These are phyloP conservation scores for Reutealis trisperma DNA, from an alignment of 345 rosid genomes.

Conservation along the genomic window DNA sequence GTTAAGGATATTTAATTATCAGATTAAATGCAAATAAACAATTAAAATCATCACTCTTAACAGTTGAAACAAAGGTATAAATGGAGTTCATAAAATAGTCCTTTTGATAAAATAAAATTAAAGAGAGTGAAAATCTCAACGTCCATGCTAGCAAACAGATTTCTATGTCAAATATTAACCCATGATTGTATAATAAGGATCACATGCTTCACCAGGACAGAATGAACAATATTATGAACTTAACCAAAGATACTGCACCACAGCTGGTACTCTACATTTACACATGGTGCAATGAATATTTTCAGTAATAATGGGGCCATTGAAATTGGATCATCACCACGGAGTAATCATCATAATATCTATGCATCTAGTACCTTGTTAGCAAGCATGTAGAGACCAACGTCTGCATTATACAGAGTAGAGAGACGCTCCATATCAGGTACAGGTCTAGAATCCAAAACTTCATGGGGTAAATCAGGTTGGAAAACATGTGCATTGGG, in stretches of 20 bases:
- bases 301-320: background rate
- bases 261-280: background rate
- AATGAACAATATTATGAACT: background rate
- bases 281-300: background rate
- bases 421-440: conserved; percentile 94
- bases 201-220: background rate
- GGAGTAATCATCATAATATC: background rate
- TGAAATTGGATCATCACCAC: background rate
- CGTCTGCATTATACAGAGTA: conserved; percentile 89
- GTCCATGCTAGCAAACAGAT: conserved; percentile 1
- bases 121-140: background rate
- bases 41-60: background rate
- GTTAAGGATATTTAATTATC: conserved; percentile 11
- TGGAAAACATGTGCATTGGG: conserved; percentile 86
- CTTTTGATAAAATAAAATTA: background rate
- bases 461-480: conserved; percentile 62
- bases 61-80: background rate
- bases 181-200: background rate
- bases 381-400: conserved; percentile 98
- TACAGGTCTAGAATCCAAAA: conserved; percentile 51
- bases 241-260: background rate
- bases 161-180: background rate
- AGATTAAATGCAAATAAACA: background rate
- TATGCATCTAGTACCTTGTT: conserved; percentile 63
- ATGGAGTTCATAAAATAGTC: background rate